These are phyloP conservation scores for Leptographium wingfieldii DNA, from an alignment of 2,329 filamentous ascomycete genomes.

Conservation along the genomic window DNA sequence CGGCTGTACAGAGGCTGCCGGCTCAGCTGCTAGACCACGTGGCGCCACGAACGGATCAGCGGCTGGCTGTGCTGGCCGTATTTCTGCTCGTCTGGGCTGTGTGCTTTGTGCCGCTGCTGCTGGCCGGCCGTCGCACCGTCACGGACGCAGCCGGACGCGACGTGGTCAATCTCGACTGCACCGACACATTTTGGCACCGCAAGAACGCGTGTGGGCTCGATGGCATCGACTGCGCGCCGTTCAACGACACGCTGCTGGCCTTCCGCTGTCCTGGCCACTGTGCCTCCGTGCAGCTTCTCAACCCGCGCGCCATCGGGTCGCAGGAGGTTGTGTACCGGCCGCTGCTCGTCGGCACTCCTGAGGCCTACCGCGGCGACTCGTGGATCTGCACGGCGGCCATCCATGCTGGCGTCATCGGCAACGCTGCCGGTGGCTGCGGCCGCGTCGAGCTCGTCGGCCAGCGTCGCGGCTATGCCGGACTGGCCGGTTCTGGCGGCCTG, in stretches of 20 bases:
- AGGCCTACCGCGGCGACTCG: slow-evolving; percentile 73
- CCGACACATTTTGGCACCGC: slow-evolving; percentile 54
- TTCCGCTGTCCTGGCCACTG: slow-evolving; percentile 69
- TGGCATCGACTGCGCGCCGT: slow-evolving; percentile 63
- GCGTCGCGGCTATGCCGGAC: slow-evolving; percentile 53
- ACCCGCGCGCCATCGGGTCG: slow-evolving; percentile 63
- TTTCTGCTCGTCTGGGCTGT: slow-evolving; percentile 57
- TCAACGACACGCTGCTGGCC: slow-evolving; percentile 54
- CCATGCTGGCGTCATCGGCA: slow-evolving; percentile 57
- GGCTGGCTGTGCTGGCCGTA: slow-evolving; percentile 22
- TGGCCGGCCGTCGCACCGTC: slow-evolving; percentile 36
- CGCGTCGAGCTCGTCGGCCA: slow-evolving; percentile 53
- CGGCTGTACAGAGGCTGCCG: slow-evolving; percentile 54
- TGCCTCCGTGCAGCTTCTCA: slow-evolving; percentile 49
- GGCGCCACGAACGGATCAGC: slow-evolving; percentile 36
- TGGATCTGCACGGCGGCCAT: slow-evolving; percentile 71
- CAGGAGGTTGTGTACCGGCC: slow-evolving; percentile 51
- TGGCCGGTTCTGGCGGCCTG: slow-evolving; percentile 40
- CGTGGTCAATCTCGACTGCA: slow-evolving; percentile 40
- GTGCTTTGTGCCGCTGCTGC: slow-evolving; percentile 50
- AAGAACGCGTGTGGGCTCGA: slow-evolving; percentile 64
- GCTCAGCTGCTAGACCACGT: slow-evolving; percentile 47
- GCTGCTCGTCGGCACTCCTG: slow-evolving; percentile 45
- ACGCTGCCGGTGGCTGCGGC: slow-evolving; percentile 58
- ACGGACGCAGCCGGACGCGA: background rate